Evolutionary conservation across 2,329 filamentous ascomycete genomes (phyloP).

Genomic region (Diatrype stigma): DNA sequence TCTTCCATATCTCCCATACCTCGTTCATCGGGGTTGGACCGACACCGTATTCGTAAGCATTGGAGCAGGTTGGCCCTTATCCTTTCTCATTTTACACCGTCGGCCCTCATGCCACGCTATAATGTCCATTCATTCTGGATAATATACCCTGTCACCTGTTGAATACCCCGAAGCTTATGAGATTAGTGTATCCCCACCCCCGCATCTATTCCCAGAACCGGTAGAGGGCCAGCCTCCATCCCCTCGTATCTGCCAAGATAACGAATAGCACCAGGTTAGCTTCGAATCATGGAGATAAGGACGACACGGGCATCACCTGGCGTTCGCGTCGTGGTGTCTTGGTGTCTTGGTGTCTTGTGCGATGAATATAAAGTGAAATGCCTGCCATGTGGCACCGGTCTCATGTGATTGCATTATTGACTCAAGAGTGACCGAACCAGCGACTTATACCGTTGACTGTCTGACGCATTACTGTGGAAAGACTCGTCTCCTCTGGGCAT

Average conservation of each 20-base stretch:
- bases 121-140: slow-evolving; percentile 1
- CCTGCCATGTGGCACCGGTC: neutral
- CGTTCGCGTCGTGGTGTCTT: no score
- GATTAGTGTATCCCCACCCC: slow-evolving; percentile 1
- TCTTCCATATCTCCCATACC: no score
- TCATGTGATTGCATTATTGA: neutral
- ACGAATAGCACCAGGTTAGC: neutral
- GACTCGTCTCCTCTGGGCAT: slow-evolving; percentile 1
- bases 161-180: neutral
- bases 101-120: slow-evolving; percentile 1
- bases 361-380: neutral
- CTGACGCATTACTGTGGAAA: slow-evolving; percentile 1
- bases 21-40: no score
- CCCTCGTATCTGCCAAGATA: neutral
- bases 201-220: slow-evolving; percentile 1
- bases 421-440: neutral
- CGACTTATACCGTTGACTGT: neutral
- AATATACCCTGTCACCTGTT: neutral
- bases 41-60: neutral
- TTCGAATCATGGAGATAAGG: slow-evolving; percentile 4
- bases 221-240: neutral
- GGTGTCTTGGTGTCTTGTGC: neutral
- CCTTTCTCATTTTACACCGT: neutral
- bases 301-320: slow-evolving; percentile 1
- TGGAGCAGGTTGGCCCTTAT: slow-evolving; percentile 1